Base-by-base conservation (phyloP, 1,139 yeast genomes). In the Geotrichum reessii region DNA sequence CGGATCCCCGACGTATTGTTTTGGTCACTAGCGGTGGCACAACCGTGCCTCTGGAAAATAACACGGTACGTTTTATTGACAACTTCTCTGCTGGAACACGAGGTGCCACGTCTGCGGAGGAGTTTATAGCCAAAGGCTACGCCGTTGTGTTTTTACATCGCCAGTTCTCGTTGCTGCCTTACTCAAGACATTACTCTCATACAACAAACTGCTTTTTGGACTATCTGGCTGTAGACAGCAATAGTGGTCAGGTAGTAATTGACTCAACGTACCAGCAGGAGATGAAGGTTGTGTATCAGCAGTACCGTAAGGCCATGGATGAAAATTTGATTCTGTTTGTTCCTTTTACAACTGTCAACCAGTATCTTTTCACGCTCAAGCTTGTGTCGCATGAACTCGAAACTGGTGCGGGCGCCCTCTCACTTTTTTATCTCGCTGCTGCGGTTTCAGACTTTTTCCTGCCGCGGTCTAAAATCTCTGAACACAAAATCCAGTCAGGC, bases 71-170 rank as follows among this genome's bases (percentile, higher is more conserved):
- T 59, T 93, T 93, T 73, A 91, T 93, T 69, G 99, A 95, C 72
- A 93, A 93, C 70, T 95, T 95, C 72, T 86, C 96, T 66, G 98
- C 98, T 31, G 99, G 99, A 25, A 93, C 98, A 0, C 81, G 99
- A 72, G 99, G 99, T 58, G 96, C 99, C 9, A 86, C 97, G 0
- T 86, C 95, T 46, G 97, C 99, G 3, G 99, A 93, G 72, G 86
- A 89, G 70, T 89, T 93, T 65, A 76, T 95, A 58, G 88, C 86
- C 62, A 78, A 82, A 59, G 96, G 90, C 0, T 93, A 93, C 69
- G 95, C 97, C 5, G 99, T 93, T 49, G 86, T 93, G 47, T 93
- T 93, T 68, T 75, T 95, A 54, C 97, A 93, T 71, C 79, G 99
- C 51, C 97, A 93, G 71, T 92, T 90, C 73, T 87, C 96, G 0